phyloP scores from a whole-genome alignment of 148 eudicot genomes.

The Rhododendron molle region DNA sequence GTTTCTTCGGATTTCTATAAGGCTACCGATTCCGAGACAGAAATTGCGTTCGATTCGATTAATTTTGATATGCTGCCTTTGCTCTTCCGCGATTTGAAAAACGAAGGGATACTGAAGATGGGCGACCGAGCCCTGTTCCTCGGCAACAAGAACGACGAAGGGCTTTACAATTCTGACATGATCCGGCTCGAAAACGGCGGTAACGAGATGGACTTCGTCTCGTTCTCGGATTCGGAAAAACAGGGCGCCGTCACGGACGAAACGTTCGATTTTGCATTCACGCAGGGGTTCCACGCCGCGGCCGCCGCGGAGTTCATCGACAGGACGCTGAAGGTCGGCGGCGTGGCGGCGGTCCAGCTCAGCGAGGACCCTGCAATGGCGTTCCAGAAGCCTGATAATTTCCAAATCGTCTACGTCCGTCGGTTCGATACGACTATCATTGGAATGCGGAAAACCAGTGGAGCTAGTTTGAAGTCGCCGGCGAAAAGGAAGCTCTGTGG shows the following conservation, averaged over 20 bases:
- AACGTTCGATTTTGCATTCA: slow-evolving; percentile 36
- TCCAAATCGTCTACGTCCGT: slow-evolving; percentile 38
- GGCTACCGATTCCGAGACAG: slow-evolving; percentile 2
- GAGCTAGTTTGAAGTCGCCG: neutral
- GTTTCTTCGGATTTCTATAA: neutral
- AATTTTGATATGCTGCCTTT: slow-evolving; percentile 19
- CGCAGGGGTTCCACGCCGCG: slow-evolving; percentile 10
- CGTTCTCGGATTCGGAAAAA: slow-evolving; percentile 8
- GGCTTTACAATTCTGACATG: slow-evolving; percentile 1
- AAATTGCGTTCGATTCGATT: neutral
- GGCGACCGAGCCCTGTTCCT: slow-evolving; percentile 30
- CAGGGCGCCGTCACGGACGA: slow-evolving; percentile 27
- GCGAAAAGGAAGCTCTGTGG: slow-evolving; percentile 24
- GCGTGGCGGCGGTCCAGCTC: slow-evolving; percentile 28
- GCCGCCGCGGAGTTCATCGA: slow-evolving; percentile 20
- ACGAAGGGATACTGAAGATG: slow-evolving; percentile 39
- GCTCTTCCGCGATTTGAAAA: slow-evolving; percentile 38
- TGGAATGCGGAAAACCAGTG: slow-evolving; percentile 28
- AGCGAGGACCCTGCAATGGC: slow-evolving; percentile 12
- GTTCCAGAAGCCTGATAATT: slow-evolving; percentile 30
- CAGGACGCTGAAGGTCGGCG: slow-evolving; percentile 40
- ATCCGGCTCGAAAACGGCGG: neutral
- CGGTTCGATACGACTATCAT: slow-evolving; percentile 20
- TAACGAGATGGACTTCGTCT: slow-evolving; percentile 15
- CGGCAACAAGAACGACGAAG: slow-evolving; percentile 4